These are phyloP conservation scores for Gyrodon lividus DNA, from an alignment of 768 basidiomycete genomes.

Conservation along the genomic window DNA sequence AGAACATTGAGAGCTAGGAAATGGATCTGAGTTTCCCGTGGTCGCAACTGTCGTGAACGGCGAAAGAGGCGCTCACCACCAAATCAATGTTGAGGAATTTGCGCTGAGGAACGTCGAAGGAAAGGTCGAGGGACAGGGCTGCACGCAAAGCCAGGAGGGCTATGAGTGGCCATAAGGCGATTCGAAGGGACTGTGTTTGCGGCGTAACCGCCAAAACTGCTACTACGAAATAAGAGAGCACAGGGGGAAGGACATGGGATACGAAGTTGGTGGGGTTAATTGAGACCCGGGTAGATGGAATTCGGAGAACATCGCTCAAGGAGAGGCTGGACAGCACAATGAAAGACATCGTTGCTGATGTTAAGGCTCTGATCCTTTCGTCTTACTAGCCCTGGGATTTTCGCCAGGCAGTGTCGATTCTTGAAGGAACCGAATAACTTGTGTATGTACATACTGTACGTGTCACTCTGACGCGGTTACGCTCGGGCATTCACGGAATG, in stretches of 20 bases:
- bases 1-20: slow-evolving; percentile 16
- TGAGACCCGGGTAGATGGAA: slow-evolving; percentile 16
- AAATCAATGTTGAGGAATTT: slow-evolving; percentile 9
- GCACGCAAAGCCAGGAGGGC: slow-evolving; percentile 43
- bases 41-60: neutral
- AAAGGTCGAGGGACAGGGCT: slow-evolving; percentile 19
- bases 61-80: slow-evolving; percentile 3
- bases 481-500: too few species aligned
- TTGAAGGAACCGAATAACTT: too few species aligned
- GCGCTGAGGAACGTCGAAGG: neutral
- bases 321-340: too few species aligned
- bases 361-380: too few species aligned
- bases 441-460: too few species aligned
- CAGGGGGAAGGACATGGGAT: slow-evolving; percentile 40
- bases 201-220: slow-evolving; percentile 51
- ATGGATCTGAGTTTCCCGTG: neutral
- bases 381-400: too few species aligned
- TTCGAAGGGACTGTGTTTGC: slow-evolving; percentile 40
- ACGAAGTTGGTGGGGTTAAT: slow-evolving; percentile 34
- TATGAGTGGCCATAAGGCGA: slow-evolving; percentile 48
- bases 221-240: slow-evolving; percentile 44
- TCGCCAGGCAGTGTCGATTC: too few species aligned
- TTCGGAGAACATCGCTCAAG: slow-evolving; percentile 1
- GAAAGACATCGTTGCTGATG: neutral
- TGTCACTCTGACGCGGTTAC: too few species aligned